These are phyloP conservation scores for Diaporthe aspalathi DNA, from an alignment of 2,329 filamentous ascomycete species.

Conservation along the genomic window DNA sequence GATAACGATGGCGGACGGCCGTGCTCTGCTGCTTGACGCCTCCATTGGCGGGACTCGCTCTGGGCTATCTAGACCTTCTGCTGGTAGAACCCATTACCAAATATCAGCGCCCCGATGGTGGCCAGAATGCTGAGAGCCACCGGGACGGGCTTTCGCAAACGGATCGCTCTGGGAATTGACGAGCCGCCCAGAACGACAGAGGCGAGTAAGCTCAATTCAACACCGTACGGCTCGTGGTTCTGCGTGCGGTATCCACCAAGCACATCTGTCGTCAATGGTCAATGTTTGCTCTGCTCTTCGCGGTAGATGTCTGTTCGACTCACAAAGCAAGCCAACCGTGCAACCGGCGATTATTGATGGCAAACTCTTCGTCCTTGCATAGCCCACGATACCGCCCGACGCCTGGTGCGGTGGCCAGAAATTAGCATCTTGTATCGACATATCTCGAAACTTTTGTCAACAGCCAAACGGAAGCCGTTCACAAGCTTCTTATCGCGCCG, in stretches of 20 bases:
- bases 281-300: not conserved
- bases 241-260: slow-evolving; percentile 85
- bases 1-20: not conserved
- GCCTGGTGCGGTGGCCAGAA: slow-evolving; percentile 55
- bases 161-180: slow-evolving; percentile 87
- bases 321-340: slow-evolving; percentile 78
- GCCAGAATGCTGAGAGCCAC: slow-evolving; percentile 82
- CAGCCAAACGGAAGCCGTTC: not conserved
- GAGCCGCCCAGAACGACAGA: slow-evolving; percentile 86
- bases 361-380: slow-evolving; percentile 83
- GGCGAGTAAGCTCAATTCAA: slow-evolving; percentile 90
- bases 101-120: slow-evolving; percentile 80
- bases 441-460: not conserved
- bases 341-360: slow-evolving; percentile 88
- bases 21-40: not conserved
- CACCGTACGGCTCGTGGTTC: slow-evolving; percentile 79
- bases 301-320: slow-evolving; percentile 42
- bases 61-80: slow-evolving; percentile 3
- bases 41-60: not conserved
- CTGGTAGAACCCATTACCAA: slow-evolving; percentile 70
- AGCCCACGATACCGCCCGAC: slow-evolving; percentile 88
- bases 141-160: slow-evolving; percentile 85
- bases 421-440: slow-evolving; percentile 4
- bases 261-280: slow-evolving; percentile 63
- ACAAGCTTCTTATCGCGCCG: not conserved